Conservation (phyloP, 768 basidiomycete species). For the Boletus vinaceobasis region DNA sequence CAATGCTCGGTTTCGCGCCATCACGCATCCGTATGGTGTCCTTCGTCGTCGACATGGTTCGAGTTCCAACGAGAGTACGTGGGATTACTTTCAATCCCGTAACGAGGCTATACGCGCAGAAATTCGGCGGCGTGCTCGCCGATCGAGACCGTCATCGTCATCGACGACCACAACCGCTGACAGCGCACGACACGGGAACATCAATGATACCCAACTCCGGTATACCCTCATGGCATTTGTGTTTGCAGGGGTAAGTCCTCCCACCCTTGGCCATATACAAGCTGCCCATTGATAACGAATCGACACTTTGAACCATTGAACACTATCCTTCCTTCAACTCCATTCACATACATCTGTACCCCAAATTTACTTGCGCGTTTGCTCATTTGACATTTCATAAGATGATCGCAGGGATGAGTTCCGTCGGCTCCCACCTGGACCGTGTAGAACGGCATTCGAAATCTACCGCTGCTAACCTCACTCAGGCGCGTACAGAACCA, state of each 20-base stretch:
- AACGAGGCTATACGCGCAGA: slow-evolving; percentile 50
- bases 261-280: not conserved
- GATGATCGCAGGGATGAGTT: slow-evolving; percentile 6
- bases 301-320: not conserved
- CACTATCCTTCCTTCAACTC: not conserved
- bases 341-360: not conserved
- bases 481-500: slow-evolving; percentile 57
- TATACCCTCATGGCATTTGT: slow-evolving; percentile 12
- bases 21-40: slow-evolving; percentile 61
- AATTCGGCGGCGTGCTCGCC: slow-evolving; percentile 44
- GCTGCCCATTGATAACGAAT: not conserved
- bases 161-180: slow-evolving; percentile 20
- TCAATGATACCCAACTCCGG: slow-evolving; percentile 3
- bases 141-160: slow-evolving; percentile 10
- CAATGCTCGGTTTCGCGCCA: slow-evolving; percentile 60
- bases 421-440: slow-evolving; percentile 31
- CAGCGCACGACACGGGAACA: not conserved
- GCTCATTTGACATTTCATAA: not conserved
- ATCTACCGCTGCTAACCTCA: slow-evolving; percentile 54
- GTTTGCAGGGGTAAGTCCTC: slow-evolving; percentile 14
- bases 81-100: slow-evolving; percentile 2
- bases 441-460: slow-evolving; percentile 40
- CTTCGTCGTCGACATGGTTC: slow-evolving; percentile 15
- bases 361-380: not conserved
- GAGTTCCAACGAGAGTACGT: not conserved